A percentile compares a stretch with the other conserved stretches of the same genome.
These are phyloP conservation scores for Aristolochia contorta DNA, from an alignment of 164 flowering plant species.

Conservation along the genomic window DNA sequence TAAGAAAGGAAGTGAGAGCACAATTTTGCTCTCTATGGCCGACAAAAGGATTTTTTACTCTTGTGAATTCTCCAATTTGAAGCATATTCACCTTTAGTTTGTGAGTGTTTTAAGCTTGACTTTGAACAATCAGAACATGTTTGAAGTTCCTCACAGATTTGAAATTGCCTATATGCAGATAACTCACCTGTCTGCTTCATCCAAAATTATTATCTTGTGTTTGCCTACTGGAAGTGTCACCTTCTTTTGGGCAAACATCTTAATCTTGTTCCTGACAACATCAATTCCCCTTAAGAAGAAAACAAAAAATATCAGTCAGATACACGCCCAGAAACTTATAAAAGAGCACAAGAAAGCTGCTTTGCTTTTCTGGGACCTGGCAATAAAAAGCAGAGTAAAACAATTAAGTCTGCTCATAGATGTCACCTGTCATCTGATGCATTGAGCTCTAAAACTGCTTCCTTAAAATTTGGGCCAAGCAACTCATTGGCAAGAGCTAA, in stretches of 20 bases:
- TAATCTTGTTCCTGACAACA: conserved; percentile 96
- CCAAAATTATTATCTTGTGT: conserved; percentile 81
- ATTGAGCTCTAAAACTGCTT: conserved; percentile 90
- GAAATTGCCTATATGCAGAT: neutral
- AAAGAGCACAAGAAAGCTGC: too few relatives aligned
- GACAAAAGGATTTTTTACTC: too few relatives aligned
- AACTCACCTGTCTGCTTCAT: conserved; percentile 90
- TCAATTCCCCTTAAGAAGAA: conserved; percentile 65
- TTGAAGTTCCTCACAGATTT: too few relatives aligned
- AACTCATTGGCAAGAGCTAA: conserved; percentile 96
- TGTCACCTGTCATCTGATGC: conserved; percentile 92
- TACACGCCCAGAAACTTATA: neutral
- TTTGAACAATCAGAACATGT: too few relatives aligned
- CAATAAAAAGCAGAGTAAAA: too few relatives aligned
- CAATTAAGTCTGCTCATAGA: too few relatives aligned
- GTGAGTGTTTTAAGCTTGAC: too few relatives aligned
- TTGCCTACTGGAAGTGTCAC: conserved; percentile 88
- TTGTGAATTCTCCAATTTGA: too few relatives aligned
- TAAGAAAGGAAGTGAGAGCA: too few relatives aligned
- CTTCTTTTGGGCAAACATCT: conserved; percentile 99
- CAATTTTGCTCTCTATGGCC: too few relatives aligned
- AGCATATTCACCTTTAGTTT: too few relatives aligned
- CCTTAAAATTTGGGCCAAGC: conserved; percentile 75
- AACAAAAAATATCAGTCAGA: neutral
- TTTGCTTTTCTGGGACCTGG: too few relatives aligned